Evolutionary conservation across 2,329 filamentous ascomycete genomes (phyloP).

Genomic region (Pleomassaria siparia): DNA sequence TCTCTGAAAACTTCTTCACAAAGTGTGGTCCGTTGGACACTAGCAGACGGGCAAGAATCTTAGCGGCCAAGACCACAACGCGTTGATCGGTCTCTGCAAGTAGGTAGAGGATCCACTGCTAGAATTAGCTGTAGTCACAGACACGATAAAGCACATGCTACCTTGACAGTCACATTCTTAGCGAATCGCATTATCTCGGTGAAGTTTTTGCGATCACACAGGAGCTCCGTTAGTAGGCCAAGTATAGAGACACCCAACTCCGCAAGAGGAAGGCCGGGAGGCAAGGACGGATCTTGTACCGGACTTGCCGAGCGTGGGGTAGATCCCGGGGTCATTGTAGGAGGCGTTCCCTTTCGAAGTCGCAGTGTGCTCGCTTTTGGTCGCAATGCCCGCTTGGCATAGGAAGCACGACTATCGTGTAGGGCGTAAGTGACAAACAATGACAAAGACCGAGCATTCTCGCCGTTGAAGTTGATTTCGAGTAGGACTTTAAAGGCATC

Average conservation of each 20-base stretch:
- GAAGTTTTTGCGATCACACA: constrained; percentile 72
- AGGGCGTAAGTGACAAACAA: constrained; percentile 93
- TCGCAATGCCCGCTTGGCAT: constrained; percentile 37
- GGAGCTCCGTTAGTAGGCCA: constrained; percentile 72
- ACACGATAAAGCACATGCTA: too few relatives aligned
- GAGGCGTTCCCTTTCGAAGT: constrained; percentile 30
- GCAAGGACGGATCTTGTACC: constrained; percentile 17
- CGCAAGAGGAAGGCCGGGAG: constrained; percentile 55
- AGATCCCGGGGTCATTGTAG: constrained; percentile 27
- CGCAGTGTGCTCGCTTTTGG: constrained; percentile 37
- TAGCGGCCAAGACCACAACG: constrained; percentile 76
- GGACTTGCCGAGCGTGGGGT: constrained; percentile 38
- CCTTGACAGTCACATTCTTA: constrained; percentile 92
- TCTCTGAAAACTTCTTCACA: constrained; percentile 80
- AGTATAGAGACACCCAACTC: constrained; percentile 75
- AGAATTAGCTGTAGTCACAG: too few relatives aligned
- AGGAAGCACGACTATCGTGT: constrained; percentile 60
- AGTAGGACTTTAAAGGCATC: constrained; percentile 77
- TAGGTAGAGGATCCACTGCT: constrained; percentile 85
- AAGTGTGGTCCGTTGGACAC: constrained; percentile 81
- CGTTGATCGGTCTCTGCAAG: constrained; percentile 83
- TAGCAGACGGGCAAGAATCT: constrained; percentile 80
- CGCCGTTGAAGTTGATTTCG: constrained; percentile 76
- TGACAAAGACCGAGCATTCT: constrained; percentile 82
- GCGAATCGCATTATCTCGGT: constrained; percentile 82